Base-by-base conservation (phyloP, 1,139 yeast genomes). In the Torulaspora globosa region DNA sequence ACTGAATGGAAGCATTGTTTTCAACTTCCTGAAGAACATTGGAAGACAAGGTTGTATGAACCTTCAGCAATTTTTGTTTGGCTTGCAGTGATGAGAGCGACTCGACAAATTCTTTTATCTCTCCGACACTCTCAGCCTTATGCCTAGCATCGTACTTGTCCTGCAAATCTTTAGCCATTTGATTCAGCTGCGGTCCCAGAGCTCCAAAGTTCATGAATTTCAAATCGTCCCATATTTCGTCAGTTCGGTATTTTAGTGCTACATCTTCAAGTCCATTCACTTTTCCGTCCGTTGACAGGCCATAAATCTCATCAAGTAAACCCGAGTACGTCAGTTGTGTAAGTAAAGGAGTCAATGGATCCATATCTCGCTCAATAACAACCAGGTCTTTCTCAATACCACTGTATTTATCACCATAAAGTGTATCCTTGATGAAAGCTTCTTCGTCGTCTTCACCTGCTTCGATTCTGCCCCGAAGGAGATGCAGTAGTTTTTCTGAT, bases 271-370 rank as follows among this genome's bases (percentile, higher is more conserved):
- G 58, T 14, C 58, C 57, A 5, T 46, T 39, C 14, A 54, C 30
- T 18, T 44, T 49, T 18, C 50, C 48, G n/a, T 41, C 50, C 67
- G 8, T 78, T 70, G 36, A 73, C 69, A 43, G 78, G 76, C 76
- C 78, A 56, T 80, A 73, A 19, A 81, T 65, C 59, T 89, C 96
- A 61, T 87, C 90, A 18, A 89, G 71, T 11, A 92, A 70, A 0
- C 98, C 98, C 29, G 79, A 75, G 61, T 90, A 92, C 2, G 88
- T 85, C 55, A 89, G 68, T 58, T 92, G 97, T 29, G 82, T 79
- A 50, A 88, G 68, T 11, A 87, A 60, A 1, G 89, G 82, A 0
- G 96, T 79, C 5, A 84, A 62, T 40, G 79, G 74, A 66, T 92
- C 98, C 28, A 82, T 63, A 47, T 80, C 78, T 43, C 98, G 71